Evolutionary conservation across 2,329 filamentous ascomycete genomes (phyloP), one percentile per base, ranked within the genome.

Genomic region (Tetracladium maxilliforme): DNA sequence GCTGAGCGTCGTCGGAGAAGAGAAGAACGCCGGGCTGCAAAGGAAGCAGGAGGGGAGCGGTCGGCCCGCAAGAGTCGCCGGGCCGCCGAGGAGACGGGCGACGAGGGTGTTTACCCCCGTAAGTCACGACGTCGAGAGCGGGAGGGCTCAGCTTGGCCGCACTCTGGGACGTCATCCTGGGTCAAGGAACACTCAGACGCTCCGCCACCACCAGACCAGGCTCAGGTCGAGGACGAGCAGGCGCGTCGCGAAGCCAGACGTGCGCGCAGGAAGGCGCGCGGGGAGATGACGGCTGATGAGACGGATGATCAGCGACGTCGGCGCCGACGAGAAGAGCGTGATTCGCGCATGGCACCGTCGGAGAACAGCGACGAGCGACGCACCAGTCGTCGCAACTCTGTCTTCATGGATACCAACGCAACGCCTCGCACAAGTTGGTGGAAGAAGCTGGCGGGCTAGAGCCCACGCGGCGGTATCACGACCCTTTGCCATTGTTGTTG

Each of bases 131-230:
- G 9, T 11, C 9, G 9, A 9, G 11, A 19, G 18, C 17, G 16
- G 12, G 9, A 37, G 14, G 48, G 39, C 25, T 33, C 56, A 7
- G 52, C 52, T 7, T 74, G 70, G 70, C 69, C 70, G 11, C 64
- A 72, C 40, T 71, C 64, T 6, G 69, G 70, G 14, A 74, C 69
- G 1, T 68, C 64, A 7, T 73, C 67, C 1, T 75, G 70, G 70
- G 69, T 74, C 5, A 72, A 72, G 44, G 68, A 74, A 9, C 61
- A 71, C 36, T 66, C 62, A 3, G 70, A 72, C 35, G 68, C 67
- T 4, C 65, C 65, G 3, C 66, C 68, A 4, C 68, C 69, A 3
- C 66, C 64, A 52, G 38, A 38, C 21, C 32, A 32, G n/a, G 33
- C 23, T 14, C 29, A 27, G n/a, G 30, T 25, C 12, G 28, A 30